Conservation (phyloP, 2,329 filamentous ascomycete genomes). For the Trichoderma simmonsii region DNA sequence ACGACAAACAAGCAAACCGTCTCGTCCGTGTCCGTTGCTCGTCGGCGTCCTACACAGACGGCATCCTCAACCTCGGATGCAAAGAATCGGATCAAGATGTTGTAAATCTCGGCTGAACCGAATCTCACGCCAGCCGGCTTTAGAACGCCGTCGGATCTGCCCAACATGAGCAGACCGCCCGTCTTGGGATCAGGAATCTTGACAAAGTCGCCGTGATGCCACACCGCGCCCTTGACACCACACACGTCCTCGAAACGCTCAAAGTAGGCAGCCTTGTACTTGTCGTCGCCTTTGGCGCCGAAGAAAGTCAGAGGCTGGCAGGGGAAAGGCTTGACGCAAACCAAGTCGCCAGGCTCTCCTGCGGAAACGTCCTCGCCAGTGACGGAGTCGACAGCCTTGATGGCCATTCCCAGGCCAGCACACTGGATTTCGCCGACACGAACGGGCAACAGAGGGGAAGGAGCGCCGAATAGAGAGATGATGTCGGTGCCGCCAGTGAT, state of each 20-base stretch:
- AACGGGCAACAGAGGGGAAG: constrained; percentile 73
- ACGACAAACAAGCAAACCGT: constrained; percentile 87
- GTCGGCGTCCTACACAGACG: constrained; percentile 77
- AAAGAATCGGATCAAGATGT: constrained; percentile 83
- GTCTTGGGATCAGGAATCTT: constrained; percentile 62
- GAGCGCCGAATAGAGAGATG: constrained; percentile 87
- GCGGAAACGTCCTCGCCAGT: constrained; percentile 54
- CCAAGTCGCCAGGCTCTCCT: constrained; percentile 78
- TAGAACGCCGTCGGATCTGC: constrained; percentile 85
- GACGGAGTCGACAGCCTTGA: constrained; percentile 57
- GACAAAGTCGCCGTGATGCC: constrained; percentile 96
- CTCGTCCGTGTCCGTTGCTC: constrained; percentile 72
- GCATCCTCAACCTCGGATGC: constrained; percentile 75
- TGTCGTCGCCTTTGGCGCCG: constrained; percentile 60
- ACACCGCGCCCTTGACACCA: constrained; percentile 49
- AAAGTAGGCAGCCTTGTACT: constrained; percentile 85
- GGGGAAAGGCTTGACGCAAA: constrained; percentile 83
- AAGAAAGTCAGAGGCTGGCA: constrained; percentile 91
- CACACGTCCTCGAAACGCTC: constrained; percentile 63
- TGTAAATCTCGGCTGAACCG: constrained; percentile 93
- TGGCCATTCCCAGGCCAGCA: constrained; percentile 75
- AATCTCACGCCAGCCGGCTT: constrained; percentile 92
- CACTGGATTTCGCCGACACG: constrained; percentile 73
- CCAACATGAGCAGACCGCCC: constrained; percentile 83
- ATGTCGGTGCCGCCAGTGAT: constrained; percentile 98